Evolutionary conservation across 2,329 filamentous ascomycete genomes (phyloP), one percentile per base, ranked within the genome.

Genomic region (Fusarium sp.): DNA sequence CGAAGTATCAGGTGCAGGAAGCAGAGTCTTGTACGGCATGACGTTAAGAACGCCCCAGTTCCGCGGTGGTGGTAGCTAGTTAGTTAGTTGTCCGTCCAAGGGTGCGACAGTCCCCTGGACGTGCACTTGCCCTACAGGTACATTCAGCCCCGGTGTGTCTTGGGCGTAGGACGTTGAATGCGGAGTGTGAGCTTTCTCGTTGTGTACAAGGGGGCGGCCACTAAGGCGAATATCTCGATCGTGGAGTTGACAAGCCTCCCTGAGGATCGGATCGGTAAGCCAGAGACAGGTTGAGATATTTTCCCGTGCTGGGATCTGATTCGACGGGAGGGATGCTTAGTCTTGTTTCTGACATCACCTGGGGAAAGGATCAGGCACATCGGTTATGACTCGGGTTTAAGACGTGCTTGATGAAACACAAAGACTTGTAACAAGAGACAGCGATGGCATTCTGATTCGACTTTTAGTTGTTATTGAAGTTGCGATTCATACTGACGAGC

Each of bases 191-290:
- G 55, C 13, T 52, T 32, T 26, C 4, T 28, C 1, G 32, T 24
- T 34, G 57, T 20, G 30, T 22, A 50, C 32, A 26, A n/a, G 34
- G 22, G 34, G 45, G 60, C 64, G 41, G 63, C 66, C 67, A 26
- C 66, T 70, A 70, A 48, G 20, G 17, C n/a, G 32, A 36, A 34
- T 39, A n/a, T 26, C 52, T 54, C 66, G 67, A 70, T 70, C 67
- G 66, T 55, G 59, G 52, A 70, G 67, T 66, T 70, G 59, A 45
- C 66, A 66, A 60, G 59, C 59, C 38, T 50, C 52, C 47, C 59
- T 70, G 38, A 59, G 17, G 41, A 70, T 66, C 66, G 66, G 36
- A 47, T 56, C 45, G 20, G 28, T 51, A 22, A 22, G 65, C 32
- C 24, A 50, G 44, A 62, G 30, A 62, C 48, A 62, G 56, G 18